Base-by-base conservation (phyloP, 768 basidiomycete genomes). In the Leccinum olivaceopallidum region DNA sequence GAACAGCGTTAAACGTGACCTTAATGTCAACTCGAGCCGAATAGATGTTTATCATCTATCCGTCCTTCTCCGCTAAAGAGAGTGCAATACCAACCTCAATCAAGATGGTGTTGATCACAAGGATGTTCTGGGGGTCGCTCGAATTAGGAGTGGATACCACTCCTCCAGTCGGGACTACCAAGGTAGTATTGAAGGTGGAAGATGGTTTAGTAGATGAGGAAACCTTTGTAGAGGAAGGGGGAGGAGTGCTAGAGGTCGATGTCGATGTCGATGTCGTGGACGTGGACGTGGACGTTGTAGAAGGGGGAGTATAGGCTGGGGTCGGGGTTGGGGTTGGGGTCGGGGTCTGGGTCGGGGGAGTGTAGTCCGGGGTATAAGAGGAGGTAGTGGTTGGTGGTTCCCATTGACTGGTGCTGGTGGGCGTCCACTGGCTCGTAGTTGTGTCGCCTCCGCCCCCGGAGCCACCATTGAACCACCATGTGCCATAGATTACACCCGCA, bases 401-500 rank as follows among this genome's bases (percentile, higher is more conserved):
- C 70, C 60, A 65, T 5, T 44, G 42, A 16, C 22, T 49, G 16
- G 49, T 50, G 3, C 59, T 67, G 26, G 65, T 52, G 14, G 65
- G 49, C 10, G 57, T 57, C 68, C 52, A 62, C 53, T 54, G 53
- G n/a, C 56, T 42, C 48, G 63, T 55, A 54, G 63, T 42, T 59
- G 59, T 34, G 36, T 57, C 52, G 48, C 12, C 65, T 54, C 63
- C 64, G 20, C 64, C 63, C 18, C 69, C 74, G 39, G 69, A 71
- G 34, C 68, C 82, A 57, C 75, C 79, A 60, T 73, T 74, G 76
- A 77, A 87, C 62, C 70, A 78, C 90, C 90, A 93, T 7, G 70
- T 65, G 53, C 85, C 88, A 62, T 80, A 81, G 55, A 92, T 66
- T 6, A 88, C 81, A 48, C 90, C 91, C 2, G 47, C 70, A 42